Conservation (phyloP, 2,329 filamentous ascomycete genomes). For the Exophiala bonariae region DNA sequence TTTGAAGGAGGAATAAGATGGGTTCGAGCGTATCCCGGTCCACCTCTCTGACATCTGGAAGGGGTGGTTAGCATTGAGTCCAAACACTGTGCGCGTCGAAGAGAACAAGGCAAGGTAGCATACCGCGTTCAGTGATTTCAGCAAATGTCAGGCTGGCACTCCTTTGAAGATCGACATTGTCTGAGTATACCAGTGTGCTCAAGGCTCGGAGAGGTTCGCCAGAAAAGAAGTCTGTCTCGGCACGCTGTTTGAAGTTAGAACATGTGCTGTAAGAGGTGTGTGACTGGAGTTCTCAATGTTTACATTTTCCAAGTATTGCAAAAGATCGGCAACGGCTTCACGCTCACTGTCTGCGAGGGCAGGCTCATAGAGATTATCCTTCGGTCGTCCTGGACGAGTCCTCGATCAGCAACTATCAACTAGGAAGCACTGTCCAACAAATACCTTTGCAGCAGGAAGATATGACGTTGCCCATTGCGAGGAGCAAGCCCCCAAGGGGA, state of each 20-base stretch:
- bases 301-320: slow-evolving; percentile 97
- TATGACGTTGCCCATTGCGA: slow-evolving; percentile 30
- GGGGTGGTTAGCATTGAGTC: too few species aligned
- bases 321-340: slow-evolving; percentile 91
- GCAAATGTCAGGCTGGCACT: slow-evolving; percentile 98
- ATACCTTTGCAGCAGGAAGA: slow-evolving; percentile 30
- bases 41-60: slow-evolving; percentile 88
- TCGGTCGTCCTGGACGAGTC: slow-evolving; percentile 70
- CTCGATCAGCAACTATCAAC: too few species aligned
- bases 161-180: slow-evolving; percentile 96
- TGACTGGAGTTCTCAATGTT: slow-evolving; percentile 32
- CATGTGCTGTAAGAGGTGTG: slow-evolving; percentile 22
- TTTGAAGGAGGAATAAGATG: slow-evolving; percentile 92
- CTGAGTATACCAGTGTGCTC: slow-evolving; percentile 95
- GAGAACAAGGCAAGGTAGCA: too few species aligned
- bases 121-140: slow-evolving; percentile 97
- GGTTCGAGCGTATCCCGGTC: slow-evolving; percentile 93
- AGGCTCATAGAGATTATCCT: slow-evolving; percentile 80
- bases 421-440: too few species aligned
- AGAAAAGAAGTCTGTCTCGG: slow-evolving; percentile 97
- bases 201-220: slow-evolving; percentile 91
- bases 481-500: slow-evolving; percentile 23
- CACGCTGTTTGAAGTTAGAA: slow-evolving; percentile 60
- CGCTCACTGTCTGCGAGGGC: slow-evolving; percentile 93
- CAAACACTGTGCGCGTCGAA: too few species aligned